Evolutionary conservation across 2,329 filamentous ascomycete genomes (phyloP).

Genomic region (Diaporthe batatas): DNA sequence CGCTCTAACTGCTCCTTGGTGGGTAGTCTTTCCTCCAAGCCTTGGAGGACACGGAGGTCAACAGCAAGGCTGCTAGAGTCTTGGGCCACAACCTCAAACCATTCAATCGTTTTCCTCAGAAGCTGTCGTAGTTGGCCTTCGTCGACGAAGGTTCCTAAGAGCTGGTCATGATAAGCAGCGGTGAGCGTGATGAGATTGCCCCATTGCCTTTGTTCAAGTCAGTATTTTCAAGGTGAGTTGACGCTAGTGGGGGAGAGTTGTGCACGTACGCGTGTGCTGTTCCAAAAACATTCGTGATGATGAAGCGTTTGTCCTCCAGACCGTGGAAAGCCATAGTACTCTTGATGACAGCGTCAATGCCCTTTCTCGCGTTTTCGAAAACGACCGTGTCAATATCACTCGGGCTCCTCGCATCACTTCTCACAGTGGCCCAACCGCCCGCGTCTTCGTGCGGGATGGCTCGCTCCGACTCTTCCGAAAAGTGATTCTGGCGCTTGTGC

Average conservation of each 20-base stretch:
- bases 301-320: constrained; percentile 73
- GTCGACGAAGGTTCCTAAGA: constrained; percentile 71
- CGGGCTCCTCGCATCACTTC: constrained; percentile 53
- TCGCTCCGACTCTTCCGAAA: constrained; percentile 54
- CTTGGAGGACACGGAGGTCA: constrained; percentile 81
- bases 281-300: constrained; percentile 96
- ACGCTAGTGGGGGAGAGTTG: not conserved
- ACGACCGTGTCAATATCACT: constrained; percentile 60
- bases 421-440: constrained; percentile 45
- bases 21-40: constrained; percentile 61
- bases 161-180: constrained; percentile 79
- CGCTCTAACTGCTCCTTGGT: constrained; percentile 34
- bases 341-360: constrained; percentile 81
- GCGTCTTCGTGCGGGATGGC: constrained; percentile 42
- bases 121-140: constrained; percentile 68
- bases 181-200: constrained; percentile 94
- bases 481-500: constrained; percentile 47
- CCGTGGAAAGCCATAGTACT: constrained; percentile 87
- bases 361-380: constrained; percentile 69
- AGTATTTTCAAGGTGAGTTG: constrained; percentile 16
- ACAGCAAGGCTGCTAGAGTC: constrained; percentile 81
- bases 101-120: constrained; percentile 80
- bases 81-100: constrained; percentile 77
- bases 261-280: constrained; percentile 91
- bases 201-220: constrained; percentile 78